Conservation (phyloP, 179 eudicot genomes). For the Camellia oleifera region DNA sequence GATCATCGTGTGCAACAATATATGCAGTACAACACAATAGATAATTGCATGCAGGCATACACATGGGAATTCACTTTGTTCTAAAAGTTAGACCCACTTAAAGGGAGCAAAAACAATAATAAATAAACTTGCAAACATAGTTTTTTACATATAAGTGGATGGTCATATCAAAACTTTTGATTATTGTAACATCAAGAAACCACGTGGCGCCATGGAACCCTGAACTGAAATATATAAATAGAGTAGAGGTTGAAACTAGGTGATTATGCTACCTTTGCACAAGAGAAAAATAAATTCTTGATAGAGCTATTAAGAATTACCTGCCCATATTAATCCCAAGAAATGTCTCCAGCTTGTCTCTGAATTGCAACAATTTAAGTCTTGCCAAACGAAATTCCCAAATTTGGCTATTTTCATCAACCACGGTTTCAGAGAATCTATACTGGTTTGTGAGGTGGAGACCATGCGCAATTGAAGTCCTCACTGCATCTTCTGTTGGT, state of each 20-base stretch:
- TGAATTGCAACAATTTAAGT: constrained; percentile 76
- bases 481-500: constrained; percentile 70
- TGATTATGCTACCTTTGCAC: neutral
- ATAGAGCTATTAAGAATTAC: constrained; percentile 29
- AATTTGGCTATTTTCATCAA: constrained; percentile 32
- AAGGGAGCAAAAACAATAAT: neutral
- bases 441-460: constrained; percentile 66
- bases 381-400: constrained; percentile 81
- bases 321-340: constrained; percentile 99
- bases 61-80: neutral
- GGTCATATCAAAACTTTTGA: neutral
- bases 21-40: neutral
- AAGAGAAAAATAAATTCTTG: neutral
- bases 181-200: neutral
- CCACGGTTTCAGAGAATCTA: constrained; percentile 43
- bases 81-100: neutral
- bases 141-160: neutral
- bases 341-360: constrained; percentile 94
- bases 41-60: neutral
- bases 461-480: constrained; percentile 68
- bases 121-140: too few species aligned
- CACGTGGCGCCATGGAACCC: neutral
- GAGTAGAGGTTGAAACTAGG: neutral
- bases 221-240: neutral
- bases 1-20: neutral